A percentile compares a stretch with the other conserved stretches of the same genome.
These are phyloP conservation scores for Coprinellus aureogranulatus DNA, from an alignment of 768 basidiomycete species.

Conservation along the genomic window DNA sequence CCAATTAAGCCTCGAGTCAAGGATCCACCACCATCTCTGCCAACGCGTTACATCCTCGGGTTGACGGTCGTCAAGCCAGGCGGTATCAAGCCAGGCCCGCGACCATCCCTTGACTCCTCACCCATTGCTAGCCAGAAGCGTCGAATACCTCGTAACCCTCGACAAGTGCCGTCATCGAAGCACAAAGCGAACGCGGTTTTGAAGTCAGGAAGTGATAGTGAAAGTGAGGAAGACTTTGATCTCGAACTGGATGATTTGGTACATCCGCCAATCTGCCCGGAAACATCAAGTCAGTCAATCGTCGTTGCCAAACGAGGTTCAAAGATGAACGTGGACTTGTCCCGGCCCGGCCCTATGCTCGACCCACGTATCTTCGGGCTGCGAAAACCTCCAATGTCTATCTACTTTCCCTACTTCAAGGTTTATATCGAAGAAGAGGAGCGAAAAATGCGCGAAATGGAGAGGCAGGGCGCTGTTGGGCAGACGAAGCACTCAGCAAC, in stretches of 20 bases:
- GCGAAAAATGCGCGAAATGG: neutral
- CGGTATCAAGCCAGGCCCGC: neutral
- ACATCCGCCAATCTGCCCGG: neutral
- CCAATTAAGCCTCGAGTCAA: neutral
- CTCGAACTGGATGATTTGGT: constrained; percentile 7
- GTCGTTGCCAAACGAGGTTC: neutral
- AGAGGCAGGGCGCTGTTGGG: neutral
- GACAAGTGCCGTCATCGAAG: neutral
- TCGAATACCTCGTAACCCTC: constrained; percentile 1
- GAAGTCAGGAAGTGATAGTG: neutral
- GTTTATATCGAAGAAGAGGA: constrained; percentile 4
- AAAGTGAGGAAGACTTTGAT: constrained; percentile 6
- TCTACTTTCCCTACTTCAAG: constrained; percentile 21
- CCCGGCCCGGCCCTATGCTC: constrained; percentile 21
- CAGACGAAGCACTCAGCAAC: neutral
- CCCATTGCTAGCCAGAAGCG: neutral
- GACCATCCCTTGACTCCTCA: neutral
- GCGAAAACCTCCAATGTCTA: constrained; percentile 13
- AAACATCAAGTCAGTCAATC: neutral
- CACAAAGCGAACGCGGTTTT: neutral
- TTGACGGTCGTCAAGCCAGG: neutral
- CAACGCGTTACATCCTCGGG: neutral
- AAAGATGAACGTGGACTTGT: constrained; percentile 12
- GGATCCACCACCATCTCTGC: neutral
- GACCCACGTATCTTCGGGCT: constrained; percentile 14